Conservation (phyloP, 495 filamentous ascomycete species). For the Daldinia loculata region DNA sequence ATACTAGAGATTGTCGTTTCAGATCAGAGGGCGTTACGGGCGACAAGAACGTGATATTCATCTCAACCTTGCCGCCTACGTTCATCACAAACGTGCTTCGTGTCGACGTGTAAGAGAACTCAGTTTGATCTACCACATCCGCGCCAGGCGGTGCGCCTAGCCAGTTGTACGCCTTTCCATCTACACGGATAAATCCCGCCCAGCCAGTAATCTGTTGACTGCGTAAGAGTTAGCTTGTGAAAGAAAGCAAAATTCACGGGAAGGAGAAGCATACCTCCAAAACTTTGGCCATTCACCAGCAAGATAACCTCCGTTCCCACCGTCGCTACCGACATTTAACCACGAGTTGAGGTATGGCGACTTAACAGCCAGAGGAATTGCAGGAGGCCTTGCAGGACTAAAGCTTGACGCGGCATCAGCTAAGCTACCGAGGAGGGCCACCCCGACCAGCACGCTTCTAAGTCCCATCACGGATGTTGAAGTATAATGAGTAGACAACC, state of each 20-base stretch:
- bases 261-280: conserved; percentile 40
- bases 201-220: conserved; percentile 81
- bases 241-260: conserved; percentile 61
- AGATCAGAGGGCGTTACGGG: conserved; percentile 90
- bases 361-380: conserved; percentile 80
- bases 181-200: conserved; percentile 69
- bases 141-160: conserved; percentile 68
- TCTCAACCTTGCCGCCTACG: conserved; percentile 68
- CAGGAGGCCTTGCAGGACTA: conserved; percentile 68
- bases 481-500: conserved; percentile 29
- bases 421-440: conserved; percentile 39
- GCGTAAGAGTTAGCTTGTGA: conserved; percentile 62
- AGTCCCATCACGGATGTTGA: conserved; percentile 41
- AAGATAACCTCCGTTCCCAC: conserved; percentile 77
- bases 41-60: conserved; percentile 85
- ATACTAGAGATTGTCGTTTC: conserved; percentile 83
- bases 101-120: conserved; percentile 83
- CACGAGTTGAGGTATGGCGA: conserved; percentile 86
- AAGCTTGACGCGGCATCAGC: conserved; percentile 52
- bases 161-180: conserved; percentile 67
- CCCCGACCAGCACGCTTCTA: conserved; percentile 38
- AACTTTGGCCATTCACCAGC: conserved; percentile 71
- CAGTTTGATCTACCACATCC: conserved; percentile 52
- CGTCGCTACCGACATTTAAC: conserved; percentile 72
- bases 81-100: conserved; percentile 86